Conservation (phyloP, 2,329 filamentous ascomycete species). For the Lachnellula hyalina region DNA sequence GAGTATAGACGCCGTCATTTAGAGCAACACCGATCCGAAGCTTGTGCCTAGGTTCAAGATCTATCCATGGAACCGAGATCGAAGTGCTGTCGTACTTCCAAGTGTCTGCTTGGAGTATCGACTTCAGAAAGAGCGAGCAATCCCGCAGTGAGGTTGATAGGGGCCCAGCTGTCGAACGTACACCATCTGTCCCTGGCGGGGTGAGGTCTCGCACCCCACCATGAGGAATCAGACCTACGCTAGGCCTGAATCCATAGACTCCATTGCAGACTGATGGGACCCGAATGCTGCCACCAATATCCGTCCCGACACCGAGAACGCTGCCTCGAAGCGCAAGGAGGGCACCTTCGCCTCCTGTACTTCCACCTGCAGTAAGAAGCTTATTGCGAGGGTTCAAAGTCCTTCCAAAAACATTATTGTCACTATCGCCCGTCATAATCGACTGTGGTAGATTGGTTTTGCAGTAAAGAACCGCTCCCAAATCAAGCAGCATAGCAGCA, state of each 20-base stretch:
- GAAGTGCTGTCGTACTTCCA: constrained; percentile 38
- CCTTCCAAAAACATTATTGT: constrained; percentile 67
- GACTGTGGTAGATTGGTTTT: constrained; percentile 86
- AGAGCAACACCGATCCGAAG: constrained; percentile 45
- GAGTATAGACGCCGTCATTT: constrained; percentile 42
- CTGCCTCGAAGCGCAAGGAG: constrained; percentile 9
- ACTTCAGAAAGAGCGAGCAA: constrained; percentile 37
- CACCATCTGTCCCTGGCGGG: constrained; percentile 44
- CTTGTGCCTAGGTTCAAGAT: constrained; percentile 18
- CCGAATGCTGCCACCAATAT: constrained; percentile 18
- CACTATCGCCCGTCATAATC: constrained; percentile 20
- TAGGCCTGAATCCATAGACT: constrained; percentile 36
- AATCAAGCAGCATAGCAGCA: constrained; percentile 62
- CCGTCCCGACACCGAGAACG: constrained; percentile 41
- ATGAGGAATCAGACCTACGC: constrained; percentile 14
- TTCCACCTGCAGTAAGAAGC: constrained; percentile 77
- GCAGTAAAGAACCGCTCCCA: constrained; percentile 79
- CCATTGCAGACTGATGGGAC: constrained; percentile 40
- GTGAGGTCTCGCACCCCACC: constrained; percentile 45
- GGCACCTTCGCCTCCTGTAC: constrained; percentile 43
- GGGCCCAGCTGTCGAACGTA: constrained; percentile 42
- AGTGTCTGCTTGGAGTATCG: constrained; percentile 35
- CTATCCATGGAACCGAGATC: constrained; percentile 41
- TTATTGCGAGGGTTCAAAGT: constrained; percentile 73
- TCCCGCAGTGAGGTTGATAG: constrained; percentile 38